Base-by-base conservation (phyloP, 2,329 filamentous ascomycete genomes). In the Zymoseptoria pseudotritici region DNA sequence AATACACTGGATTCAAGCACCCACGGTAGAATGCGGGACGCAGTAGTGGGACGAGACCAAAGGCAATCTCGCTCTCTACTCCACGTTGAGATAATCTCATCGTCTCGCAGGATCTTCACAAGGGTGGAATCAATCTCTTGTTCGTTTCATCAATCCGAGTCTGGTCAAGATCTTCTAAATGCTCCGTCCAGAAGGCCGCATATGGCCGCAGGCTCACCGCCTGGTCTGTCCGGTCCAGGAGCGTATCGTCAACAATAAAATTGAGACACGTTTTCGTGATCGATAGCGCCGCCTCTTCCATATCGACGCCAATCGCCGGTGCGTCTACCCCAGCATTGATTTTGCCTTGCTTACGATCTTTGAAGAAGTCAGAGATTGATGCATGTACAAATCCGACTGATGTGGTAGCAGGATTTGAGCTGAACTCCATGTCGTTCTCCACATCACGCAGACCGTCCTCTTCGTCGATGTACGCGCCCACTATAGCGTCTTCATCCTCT, bases 351-450 rank as follows among this genome's bases (percentile, higher is more conserved):
- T 52, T 42, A n/a, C 22, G 20, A 51, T 59, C 54, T n/a, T 53
- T 36, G 54, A 62, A 61, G 53, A 62, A 62, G 21, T 62, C 60
- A 17, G 24, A 46, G 31, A 62, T 60, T 13, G 57, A 56, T 13
- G 60, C 58, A 29, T 62, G 60, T 26, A 22, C 46, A 46, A 61
- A 61, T 9, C 58, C 53, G 13, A 62, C 60, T n/a, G 53, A 24
- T 1, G 60, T 61, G 7, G 60, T 62, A 20, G 17, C 13, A n/a
- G 36, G 53, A 29, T 62, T 60, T n/a, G 53, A 60, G 19, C 53
- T 21, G 31, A 61, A 60, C 21, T 60, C 54, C 24, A 49, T 53
- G 9, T 55, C 52, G n/a, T 58, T 22, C 52, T 58, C 51, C 11
- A 55, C 50, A 56, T 56, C 52, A n/a, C 49, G 51, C 13, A 55